These are phyloP conservation scores for Gentiana straminea DNA, from an alignment of 257 asterid genomes.

Conservation along the genomic window DNA sequence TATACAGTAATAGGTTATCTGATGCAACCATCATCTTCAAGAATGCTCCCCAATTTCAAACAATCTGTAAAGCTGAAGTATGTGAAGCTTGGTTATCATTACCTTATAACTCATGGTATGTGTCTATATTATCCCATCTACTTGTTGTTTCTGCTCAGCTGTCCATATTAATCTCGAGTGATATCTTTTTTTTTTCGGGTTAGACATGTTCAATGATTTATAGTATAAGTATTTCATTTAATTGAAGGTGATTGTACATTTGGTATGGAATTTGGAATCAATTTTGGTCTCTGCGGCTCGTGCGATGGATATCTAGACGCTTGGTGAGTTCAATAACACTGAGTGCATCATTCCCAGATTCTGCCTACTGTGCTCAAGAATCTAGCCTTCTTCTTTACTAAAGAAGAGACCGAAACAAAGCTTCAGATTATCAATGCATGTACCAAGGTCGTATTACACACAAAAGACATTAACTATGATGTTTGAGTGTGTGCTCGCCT, in stretches of 20 bases:
- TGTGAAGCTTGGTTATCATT: constrained; percentile 82
- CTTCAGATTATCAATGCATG: constrained; percentile 83
- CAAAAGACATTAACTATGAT: constrained; percentile 70
- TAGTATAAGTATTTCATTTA: too few species aligned
- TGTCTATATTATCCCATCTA: constrained; percentile 51
- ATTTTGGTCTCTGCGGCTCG: too few species aligned
- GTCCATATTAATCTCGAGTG: too few species aligned
- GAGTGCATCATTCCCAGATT: constrained; percentile 55
- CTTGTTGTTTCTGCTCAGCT: constrained; percentile 56
- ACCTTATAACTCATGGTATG: constrained; percentile 80
- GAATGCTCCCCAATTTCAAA: constrained; percentile 67
- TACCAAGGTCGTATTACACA: constrained; percentile 65
- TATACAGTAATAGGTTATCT: too few species aligned
- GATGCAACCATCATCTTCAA: too few species aligned
- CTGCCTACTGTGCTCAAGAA: constrained; percentile 53
- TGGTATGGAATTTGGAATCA: too few species aligned
- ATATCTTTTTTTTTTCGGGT: too few species aligned
- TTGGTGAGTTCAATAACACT: too few species aligned
- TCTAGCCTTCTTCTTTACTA: constrained; percentile 61
- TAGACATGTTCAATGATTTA: too few species aligned
- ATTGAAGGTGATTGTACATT: too few species aligned
- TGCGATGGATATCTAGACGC: too few species aligned
- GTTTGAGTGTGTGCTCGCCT: constrained; percentile 88
- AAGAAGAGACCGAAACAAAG: constrained; percentile 75
- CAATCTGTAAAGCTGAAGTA: constrained; percentile 69